These are phyloP conservation scores for Gremmenia infestans DNA, from an alignment of 2,329 filamentous ascomycete genomes.

Conservation along the genomic window DNA sequence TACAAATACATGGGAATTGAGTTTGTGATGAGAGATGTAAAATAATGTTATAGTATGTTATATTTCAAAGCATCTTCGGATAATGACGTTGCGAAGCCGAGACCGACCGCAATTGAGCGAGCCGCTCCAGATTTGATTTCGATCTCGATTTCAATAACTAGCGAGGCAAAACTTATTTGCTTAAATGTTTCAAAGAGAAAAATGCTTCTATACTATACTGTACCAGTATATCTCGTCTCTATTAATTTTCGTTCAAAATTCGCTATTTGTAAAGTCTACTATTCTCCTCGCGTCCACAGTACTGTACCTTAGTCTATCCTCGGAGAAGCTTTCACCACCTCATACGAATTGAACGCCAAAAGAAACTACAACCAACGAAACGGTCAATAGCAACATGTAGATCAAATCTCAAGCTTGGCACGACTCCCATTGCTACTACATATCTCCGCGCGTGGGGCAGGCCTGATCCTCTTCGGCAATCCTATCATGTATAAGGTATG, in stretches of 20 bases:
- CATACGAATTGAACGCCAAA: neutral
- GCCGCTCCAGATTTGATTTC: neutral
- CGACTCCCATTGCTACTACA: neutral
- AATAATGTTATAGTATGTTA: neutral
- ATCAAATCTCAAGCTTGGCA: neutral
- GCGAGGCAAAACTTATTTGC: no score
- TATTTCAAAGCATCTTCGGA: neutral
- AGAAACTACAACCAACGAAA: neutral
- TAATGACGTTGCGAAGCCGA: conserved; percentile 1
- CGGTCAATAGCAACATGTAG: neutral
- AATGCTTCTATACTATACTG: no score
- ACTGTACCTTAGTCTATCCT: neutral
- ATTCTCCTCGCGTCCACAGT: no score
- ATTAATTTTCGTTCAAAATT: neutral
- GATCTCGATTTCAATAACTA: no score
- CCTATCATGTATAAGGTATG: neutral
- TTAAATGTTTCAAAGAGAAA: neutral
- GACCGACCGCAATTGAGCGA: neutral
- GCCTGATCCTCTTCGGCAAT: neutral
- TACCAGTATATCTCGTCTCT: neutral
- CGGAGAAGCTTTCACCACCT: conserved; percentile 7
- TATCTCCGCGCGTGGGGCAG: neutral
- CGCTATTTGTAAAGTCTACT: no score
- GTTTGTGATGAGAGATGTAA: neutral
- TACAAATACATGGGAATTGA: neutral